Evolutionary conservation across 768 basidiomycete species (phyloP).

Genomic region (Leccinum pellstonianum): DNA sequence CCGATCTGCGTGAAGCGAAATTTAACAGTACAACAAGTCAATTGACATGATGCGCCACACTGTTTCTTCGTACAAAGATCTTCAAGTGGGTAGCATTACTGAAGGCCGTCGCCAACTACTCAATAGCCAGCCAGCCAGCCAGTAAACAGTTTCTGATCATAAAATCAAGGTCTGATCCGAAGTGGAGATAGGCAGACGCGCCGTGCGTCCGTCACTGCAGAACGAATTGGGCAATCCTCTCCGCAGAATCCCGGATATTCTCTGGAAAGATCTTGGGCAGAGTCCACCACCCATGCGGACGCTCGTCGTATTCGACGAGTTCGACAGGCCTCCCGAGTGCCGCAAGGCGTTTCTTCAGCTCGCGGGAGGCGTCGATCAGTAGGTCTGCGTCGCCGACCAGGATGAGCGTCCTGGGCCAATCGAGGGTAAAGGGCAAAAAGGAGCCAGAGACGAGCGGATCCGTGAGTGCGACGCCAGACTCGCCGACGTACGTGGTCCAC

Average conservation of each 20-base stretch:
- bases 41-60: not conserved
- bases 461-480: conserved; percentile 7
- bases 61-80: too few species aligned
- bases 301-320: not conserved
- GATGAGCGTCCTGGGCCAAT: conserved; percentile 26
- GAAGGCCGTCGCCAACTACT: too few species aligned
- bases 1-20: too few species aligned
- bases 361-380: conserved; percentile 13
- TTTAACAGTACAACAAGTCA: not conserved
- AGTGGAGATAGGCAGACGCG: too few species aligned
- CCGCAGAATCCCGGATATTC: too few species aligned
- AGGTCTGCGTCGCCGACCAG: conserved; percentile 20
- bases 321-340: conserved; percentile 9
- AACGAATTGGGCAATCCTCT: too few species aligned
- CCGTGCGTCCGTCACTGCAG: too few species aligned
- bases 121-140: too few species aligned
- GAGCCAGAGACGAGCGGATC: conserved; percentile 21
- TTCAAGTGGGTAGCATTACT: too few species aligned
- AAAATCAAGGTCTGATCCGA: too few species aligned
- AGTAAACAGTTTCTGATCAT: too few species aligned
- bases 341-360: conserved; percentile 8
- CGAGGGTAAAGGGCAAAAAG: conserved; percentile 12
- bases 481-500: conserved; percentile 11
- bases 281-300: conserved; percentile 13
- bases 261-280: too few species aligned